Conservation (phyloP, 73 alveolate genomes). For the Paraurostyla sp. region DNA sequence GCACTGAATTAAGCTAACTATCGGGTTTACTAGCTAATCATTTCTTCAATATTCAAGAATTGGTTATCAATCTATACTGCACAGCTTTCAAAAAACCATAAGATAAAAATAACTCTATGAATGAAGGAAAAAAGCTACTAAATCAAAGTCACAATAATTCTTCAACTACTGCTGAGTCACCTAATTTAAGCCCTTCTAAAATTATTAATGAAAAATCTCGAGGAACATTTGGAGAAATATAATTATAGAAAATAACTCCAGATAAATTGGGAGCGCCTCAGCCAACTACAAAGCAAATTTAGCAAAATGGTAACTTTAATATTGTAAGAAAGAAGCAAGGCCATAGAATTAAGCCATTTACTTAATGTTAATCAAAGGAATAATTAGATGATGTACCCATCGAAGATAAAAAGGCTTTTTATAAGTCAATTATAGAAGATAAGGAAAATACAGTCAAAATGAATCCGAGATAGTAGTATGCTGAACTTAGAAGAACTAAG, state of each 20-base stretch:
- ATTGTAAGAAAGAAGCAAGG: too few species aligned
- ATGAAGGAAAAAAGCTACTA: neutral
- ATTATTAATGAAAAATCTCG: too few species aligned
- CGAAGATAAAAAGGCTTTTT: neutral
- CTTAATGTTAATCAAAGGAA: slow-evolving; percentile 10
- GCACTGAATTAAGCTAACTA: neutral
- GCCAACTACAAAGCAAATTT: too few species aligned
- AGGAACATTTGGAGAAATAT: neutral
- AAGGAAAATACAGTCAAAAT: neutral
- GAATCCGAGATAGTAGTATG: neutral
- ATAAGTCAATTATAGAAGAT: neutral
- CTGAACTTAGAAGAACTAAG: neutral
- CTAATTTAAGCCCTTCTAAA: neutral
- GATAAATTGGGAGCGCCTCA: slow-evolving; percentile 26
- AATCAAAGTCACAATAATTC: neutral
- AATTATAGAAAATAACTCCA: neutral
- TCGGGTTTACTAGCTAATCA: slow-evolving; percentile 32
- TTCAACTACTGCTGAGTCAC: slow-evolving; percentile 4
- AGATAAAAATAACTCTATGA: neutral
- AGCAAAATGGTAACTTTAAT: too few species aligned
- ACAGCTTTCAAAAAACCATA: slow-evolving; percentile 1
- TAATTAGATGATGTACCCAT: neutral
- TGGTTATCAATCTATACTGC: neutral
- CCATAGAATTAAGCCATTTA: neutral
- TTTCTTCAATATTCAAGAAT: slow-evolving; percentile 24